Conservation (phyloP, 805 yeast genomes). For the Ogataea glucozyma region DNA sequence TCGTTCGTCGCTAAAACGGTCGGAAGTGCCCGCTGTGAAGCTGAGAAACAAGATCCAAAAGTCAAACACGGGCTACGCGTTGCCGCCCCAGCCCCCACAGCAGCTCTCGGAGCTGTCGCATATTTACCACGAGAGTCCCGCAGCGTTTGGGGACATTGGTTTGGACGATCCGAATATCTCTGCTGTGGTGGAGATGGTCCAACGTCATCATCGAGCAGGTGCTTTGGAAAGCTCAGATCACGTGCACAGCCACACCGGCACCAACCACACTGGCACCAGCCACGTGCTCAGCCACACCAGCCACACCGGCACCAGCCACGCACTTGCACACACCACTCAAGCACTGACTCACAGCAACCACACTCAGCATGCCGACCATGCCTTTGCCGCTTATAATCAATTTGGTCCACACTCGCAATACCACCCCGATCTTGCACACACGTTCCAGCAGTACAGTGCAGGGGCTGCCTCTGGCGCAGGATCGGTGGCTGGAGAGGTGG, state of each 20-base stretch:
- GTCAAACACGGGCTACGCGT: constrained; percentile 2
- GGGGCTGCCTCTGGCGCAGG: constrained; percentile 53
- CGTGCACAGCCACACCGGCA: constrained; percentile 10
- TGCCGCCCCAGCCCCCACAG: constrained; percentile 9
- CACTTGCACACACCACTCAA: constrained; percentile 17
- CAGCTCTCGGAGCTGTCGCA: constrained; percentile 20
- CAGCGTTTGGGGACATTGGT: constrained; percentile 40
- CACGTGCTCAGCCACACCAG: constrained; percentile 6
- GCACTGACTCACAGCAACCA: too few relatives aligned
- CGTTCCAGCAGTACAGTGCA: constrained; percentile 12
- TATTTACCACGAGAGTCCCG: constrained; percentile 30
- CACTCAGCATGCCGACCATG: too few relatives aligned
- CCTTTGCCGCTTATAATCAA: too few relatives aligned
- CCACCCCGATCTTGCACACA: constrained; percentile 10
- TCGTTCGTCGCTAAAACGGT: constrained; percentile 19
- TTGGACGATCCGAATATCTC: constrained; percentile 41
- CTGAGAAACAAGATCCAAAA: constrained; percentile 8
- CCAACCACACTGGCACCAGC: too few relatives aligned
- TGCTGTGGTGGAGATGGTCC: constrained; percentile 64
- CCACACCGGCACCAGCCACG: constrained; percentile 20
- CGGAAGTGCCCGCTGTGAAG: constrained; percentile 18
- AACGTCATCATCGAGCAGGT: constrained; percentile 29
- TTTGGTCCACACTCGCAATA: constrained; percentile 18
- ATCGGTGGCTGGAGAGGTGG: constrained; percentile 36
- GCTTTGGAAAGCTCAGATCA: constrained; percentile 8